Evolutionary conservation across 805 yeast species (phyloP).

Genomic region (Novakomyces olei): DNA sequence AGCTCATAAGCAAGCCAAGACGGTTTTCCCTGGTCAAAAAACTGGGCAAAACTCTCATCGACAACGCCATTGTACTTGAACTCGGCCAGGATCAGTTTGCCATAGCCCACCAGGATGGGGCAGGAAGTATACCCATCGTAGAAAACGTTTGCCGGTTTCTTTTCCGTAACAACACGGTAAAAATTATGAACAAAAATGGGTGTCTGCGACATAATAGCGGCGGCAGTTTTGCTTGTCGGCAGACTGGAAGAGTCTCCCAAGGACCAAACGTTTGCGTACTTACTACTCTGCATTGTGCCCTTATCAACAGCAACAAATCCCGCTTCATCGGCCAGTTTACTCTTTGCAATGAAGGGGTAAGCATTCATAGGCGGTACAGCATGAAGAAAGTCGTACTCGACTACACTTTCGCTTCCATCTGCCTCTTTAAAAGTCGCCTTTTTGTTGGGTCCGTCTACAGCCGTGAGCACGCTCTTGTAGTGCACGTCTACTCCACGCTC

Average conservation of each 20-base stretch:
- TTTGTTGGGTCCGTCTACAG: neutral
- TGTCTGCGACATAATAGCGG: conserved; percentile 3
- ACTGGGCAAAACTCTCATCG: neutral
- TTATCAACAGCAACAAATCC: conserved; percentile 3
- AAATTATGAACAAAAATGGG: conserved; percentile 3
- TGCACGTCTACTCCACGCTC: conserved; percentile 2
- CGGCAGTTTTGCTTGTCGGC: conserved; percentile 3
- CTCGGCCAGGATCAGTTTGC: conserved; percentile 4
- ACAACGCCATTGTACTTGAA: conserved; percentile 1
- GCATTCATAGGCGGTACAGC: conserved; percentile 3
- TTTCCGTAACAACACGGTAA: neutral
- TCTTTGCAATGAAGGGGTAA: conserved; percentile 2
- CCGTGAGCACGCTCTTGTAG: conserved; percentile 1
- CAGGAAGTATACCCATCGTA: conserved; percentile 4
- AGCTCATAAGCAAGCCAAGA: neutral
- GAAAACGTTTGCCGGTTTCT: neutral
- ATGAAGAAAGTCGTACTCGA: conserved; percentile 1
- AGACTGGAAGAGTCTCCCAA: conserved; percentile 2
- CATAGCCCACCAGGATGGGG: conserved; percentile 2
- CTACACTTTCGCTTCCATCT: neutral
- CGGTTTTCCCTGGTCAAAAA: conserved; percentile 2
- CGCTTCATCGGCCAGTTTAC: conserved; percentile 1
- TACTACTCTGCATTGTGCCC: conserved; percentile 1
- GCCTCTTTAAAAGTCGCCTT: conserved; percentile 1
- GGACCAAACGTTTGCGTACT: conserved; percentile 2